phyloP scores from a whole-genome alignment of 345 rosid species.

The Sisymbrium altissimum region DNA sequence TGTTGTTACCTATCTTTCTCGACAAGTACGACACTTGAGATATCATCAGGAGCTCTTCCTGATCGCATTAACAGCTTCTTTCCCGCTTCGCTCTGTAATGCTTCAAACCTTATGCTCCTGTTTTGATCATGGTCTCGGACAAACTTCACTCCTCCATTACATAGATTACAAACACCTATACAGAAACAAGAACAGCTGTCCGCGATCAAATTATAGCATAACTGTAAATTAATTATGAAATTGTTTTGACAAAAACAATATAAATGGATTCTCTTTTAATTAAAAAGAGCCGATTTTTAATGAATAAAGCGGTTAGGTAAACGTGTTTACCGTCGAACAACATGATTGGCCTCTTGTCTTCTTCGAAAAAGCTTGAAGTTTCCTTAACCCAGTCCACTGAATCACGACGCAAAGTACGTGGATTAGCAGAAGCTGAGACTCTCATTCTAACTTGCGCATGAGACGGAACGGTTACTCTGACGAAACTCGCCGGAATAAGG shows the following conservation, averaged over 20 bases:
- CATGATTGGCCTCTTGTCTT: slow-evolving; percentile 82
- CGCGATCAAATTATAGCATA: too few relatives aligned
- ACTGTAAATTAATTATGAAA: too few relatives aligned
- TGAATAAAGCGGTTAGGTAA: too few relatives aligned
- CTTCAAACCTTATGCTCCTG: slow-evolving; percentile 79
- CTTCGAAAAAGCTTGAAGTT: slow-evolving; percentile 63
- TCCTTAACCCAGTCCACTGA: slow-evolving; percentile 51
- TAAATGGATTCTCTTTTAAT: too few relatives aligned
- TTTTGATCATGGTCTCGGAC: slow-evolving; percentile 68
- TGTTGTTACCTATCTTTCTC: slow-evolving; percentile 73
- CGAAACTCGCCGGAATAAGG: slow-evolving; percentile 38
- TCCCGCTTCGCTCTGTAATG: slow-evolving; percentile 89
- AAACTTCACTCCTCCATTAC: slow-evolving; percentile 87
- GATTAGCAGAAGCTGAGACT: slow-evolving; percentile 38
- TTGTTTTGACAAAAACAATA: too few relatives aligned
- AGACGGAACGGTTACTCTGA: slow-evolving; percentile 21
- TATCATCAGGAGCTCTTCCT: slow-evolving; percentile 94
- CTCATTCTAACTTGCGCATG: slow-evolving; percentile 24
- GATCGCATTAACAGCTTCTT: slow-evolving; percentile 68
- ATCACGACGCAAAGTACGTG: slow-evolving; percentile 32
- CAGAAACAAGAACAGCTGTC: too few relatives aligned
- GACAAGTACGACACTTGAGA: slow-evolving; percentile 85
- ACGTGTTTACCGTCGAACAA: slow-evolving; percentile 65
- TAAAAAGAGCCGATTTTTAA: too few relatives aligned
- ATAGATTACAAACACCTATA: slow-evolving; percentile 76